A percentile compares a stretch with the other conserved stretches of the same genome.
Conservation (phyloP, 164 flowering plant genomes). For the Houttuynia cordata region DNA sequence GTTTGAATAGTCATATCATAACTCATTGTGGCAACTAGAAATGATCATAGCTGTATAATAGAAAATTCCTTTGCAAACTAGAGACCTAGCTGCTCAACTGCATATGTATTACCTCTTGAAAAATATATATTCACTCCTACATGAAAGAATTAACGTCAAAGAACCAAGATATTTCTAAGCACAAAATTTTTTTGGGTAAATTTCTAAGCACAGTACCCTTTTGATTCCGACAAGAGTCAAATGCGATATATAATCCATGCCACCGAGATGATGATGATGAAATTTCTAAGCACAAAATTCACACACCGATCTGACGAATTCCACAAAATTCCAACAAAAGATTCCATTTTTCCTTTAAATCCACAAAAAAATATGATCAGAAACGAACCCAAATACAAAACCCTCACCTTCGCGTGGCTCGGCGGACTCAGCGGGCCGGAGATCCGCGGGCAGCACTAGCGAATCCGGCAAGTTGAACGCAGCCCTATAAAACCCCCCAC, state of each 20-base stretch:
- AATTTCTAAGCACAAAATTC: neutral
- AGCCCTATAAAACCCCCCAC: constrained; percentile 17
- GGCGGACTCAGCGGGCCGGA: constrained; percentile 8
- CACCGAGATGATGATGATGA: no score
- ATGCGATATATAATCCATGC: no score
- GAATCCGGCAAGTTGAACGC: constrained; percentile 15
- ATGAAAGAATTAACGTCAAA: no score
- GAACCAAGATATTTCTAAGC: no score
- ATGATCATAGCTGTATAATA: no score
- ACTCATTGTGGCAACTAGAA: no score
- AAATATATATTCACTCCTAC: neutral
- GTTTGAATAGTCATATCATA: no score
- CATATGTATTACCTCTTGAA: neutral
- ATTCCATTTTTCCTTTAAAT: neutral
- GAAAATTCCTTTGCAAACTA: no score
- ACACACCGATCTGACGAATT: neutral
- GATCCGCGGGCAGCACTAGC: constrained; percentile 10
- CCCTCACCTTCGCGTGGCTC: constrained; percentile 18
- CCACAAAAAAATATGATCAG: neutral
- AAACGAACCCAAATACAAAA: neutral
- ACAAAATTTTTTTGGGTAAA: no score
- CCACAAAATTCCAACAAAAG: neutral
- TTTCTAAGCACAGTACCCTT: no score
- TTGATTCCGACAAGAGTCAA: no score
- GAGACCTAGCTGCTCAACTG: neutral